Percentiles rank a stretch among this genome's conserved stretches.
Conservation (phyloP, 495 filamentous ascomycete species). For the Daldinia bambusicola region DNA sequence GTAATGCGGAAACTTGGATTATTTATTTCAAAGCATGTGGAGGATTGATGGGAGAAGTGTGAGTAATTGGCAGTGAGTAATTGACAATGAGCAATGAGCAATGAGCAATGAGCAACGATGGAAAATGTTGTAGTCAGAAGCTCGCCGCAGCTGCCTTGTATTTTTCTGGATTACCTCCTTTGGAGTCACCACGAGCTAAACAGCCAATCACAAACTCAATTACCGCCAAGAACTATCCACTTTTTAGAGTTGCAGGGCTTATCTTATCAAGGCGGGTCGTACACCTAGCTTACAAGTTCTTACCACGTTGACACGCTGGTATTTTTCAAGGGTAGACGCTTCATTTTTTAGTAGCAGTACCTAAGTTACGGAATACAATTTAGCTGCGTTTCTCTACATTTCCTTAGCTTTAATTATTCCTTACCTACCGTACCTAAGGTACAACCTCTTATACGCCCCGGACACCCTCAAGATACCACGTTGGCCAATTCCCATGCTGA, state of each 20-base stretch:
- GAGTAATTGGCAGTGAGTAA: no score
- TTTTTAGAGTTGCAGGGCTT: conserved; percentile 39
- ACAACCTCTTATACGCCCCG: no score
- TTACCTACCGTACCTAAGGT: no score
- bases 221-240: conserved; percentile 13
- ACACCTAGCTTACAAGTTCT: conserved; percentile 24
- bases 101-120: not conserved
- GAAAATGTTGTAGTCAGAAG: not conserved
- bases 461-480: conserved; percentile 17
- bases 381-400: conserved; percentile 2
- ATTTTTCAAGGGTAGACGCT: conserved; percentile 26
- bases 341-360: conserved; percentile 8
- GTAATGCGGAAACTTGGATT: not conserved
- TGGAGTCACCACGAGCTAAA: not conserved
- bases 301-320: conserved; percentile 44
- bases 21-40: not conserved
- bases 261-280: conserved; percentile 35
- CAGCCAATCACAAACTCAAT: conserved; percentile 24
- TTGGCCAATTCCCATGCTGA: conserved; percentile 39
- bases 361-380: not conserved
- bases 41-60: not conserved
- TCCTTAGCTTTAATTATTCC: conserved; percentile 4
- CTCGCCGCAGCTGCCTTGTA: conserved; percentile 9
- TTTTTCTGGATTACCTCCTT: conserved; percentile 26
- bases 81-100: no score